These are phyloP conservation scores for Hanseniaspora lindneri DNA, from an alignment of 805 yeast species.

Conservation along the genomic window DNA sequence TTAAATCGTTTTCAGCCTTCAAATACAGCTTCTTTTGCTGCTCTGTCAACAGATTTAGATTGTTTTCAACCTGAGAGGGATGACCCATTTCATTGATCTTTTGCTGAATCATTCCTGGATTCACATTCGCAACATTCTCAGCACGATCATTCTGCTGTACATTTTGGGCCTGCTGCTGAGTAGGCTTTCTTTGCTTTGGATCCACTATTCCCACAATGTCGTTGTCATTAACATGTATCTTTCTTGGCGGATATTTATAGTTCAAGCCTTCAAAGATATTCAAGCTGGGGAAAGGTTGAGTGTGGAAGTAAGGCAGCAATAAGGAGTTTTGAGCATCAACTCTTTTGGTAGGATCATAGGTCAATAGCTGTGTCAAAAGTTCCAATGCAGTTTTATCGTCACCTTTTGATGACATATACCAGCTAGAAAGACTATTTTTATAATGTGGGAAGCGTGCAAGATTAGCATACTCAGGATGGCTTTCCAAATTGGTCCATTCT, in stretches of 20 bases:
- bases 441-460: conserved; percentile 40
- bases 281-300: conserved; percentile 55
- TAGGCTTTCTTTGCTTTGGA: conserved; percentile 17
- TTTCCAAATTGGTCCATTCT: conserved; percentile 67
- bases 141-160: background rate
- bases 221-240: conserved; percentile 77
- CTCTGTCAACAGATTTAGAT: conserved; percentile 6
- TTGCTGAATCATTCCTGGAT: conserved; percentile 8
- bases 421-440: conserved; percentile 49
- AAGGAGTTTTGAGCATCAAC: conserved; percentile 69
- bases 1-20: conserved; percentile 13
- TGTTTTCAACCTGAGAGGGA: conserved; percentile 10
- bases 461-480: conserved; percentile 74
- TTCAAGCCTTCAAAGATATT: conserved; percentile 72
- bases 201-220: conserved; percentile 42
- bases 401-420: conserved; percentile 81
- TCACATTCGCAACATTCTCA: background rate
- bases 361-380: conserved; percentile 51
- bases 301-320: conserved; percentile 60
- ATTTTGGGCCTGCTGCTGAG: conserved; percentile 2
- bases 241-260: conserved; percentile 69
- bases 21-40: conserved; percentile 13
- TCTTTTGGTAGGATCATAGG: conserved; percentile 72
- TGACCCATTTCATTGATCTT: conserved; percentile 1
- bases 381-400: conserved; percentile 55